Conservation (phyloP, 306 rosid genomes). For the Corylus americana region DNA sequence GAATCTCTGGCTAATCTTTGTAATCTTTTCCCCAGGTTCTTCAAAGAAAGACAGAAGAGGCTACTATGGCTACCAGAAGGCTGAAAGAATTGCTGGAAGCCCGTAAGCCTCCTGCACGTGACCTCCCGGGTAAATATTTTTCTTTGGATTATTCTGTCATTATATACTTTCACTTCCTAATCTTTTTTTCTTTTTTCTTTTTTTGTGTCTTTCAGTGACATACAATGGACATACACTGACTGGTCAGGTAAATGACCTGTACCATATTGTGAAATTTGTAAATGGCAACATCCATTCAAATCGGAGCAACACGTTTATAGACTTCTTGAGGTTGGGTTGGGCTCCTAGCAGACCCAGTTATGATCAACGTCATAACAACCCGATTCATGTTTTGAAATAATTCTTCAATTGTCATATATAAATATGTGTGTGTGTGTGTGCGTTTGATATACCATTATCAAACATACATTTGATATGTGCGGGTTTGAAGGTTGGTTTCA, state of each 20-base stretch:
- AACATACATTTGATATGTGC: background rate
- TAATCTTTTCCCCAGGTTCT: constrained; percentile 57
- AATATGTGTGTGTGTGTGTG: background rate
- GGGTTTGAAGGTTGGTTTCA: constrained; percentile 18
- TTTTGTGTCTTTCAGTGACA: constrained; percentile 48
- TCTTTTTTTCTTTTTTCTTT: constrained; percentile 28
- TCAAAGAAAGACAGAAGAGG: constrained; percentile 89
- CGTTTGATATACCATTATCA: background rate
- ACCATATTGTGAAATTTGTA: constrained; percentile 10
- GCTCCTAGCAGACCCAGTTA: constrained; percentile 18
- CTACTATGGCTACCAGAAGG: constrained; percentile 70
- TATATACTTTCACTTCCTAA: constrained; percentile 29
- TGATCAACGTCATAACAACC: constrained; percentile 24
- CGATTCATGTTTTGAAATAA: constrained; percentile 10
- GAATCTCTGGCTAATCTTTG: constrained; percentile 14
- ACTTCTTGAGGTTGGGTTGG: constrained; percentile 8
- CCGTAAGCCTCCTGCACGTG: constrained; percentile 64
- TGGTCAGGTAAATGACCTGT: constrained; percentile 56
- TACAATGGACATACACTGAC: constrained; percentile 55
- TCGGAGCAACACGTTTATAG: constrained; percentile 6
- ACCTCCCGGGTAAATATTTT: constrained; percentile 52
- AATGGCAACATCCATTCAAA: background rate
- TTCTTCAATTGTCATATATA: background rate
- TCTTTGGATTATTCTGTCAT: background rate
- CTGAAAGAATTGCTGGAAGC: constrained; percentile 72